phyloP scores from a whole-genome alignment of 2,329 filamentous ascomycete genomes.

The Clonostachys rosea region DNA sequence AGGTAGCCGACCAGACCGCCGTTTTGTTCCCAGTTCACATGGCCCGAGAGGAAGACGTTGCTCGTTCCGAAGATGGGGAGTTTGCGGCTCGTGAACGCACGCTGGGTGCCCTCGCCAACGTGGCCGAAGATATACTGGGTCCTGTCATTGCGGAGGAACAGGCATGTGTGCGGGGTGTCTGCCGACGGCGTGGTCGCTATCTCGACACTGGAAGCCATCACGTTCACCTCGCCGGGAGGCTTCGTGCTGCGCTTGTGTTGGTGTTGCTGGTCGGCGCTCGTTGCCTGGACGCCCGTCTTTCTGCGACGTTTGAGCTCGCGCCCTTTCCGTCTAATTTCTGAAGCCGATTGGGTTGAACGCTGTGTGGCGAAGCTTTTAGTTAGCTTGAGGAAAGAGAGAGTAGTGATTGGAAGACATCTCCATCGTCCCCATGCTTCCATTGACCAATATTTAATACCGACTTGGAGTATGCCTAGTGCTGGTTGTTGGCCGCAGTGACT shows the following conservation, averaged over 20 bases:
- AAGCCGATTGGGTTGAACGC: neutral
- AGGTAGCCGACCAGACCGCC: slow-evolving; percentile 85
- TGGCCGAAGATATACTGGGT: slow-evolving; percentile 84
- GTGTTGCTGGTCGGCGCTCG: neutral
- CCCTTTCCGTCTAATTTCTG: neutral
- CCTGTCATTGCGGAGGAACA: slow-evolving; percentile 76
- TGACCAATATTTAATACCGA: too few relatives aligned
- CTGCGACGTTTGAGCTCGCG: neutral
- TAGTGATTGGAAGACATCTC: neutral
- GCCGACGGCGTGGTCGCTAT: slow-evolving; percentile 78
- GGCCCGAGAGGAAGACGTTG: slow-evolving; percentile 80
- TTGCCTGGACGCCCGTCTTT: neutral
- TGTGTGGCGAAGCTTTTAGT: neutral
- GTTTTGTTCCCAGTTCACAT: slow-evolving; percentile 67
- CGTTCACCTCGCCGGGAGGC: slow-evolving; percentile 3
- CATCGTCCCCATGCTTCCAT: too few relatives aligned
- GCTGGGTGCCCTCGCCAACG: slow-evolving; percentile 78
- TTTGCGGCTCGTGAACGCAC: slow-evolving; percentile 66
- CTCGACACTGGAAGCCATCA: slow-evolving; percentile 72
- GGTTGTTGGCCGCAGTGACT: too few relatives aligned
- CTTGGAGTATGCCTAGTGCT: too few relatives aligned
- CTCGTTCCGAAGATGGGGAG: slow-evolving; percentile 60
- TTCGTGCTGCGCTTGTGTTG: neutral
- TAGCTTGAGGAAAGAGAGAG: neutral
- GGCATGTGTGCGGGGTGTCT: slow-evolving; percentile 76